Percentiles rank a stretch among this genome's conserved stretches.
These are phyloP conservation scores for Suhomyces yuchorum DNA, from an alignment of 1,139 yeast species.

Conservation along the genomic window DNA sequence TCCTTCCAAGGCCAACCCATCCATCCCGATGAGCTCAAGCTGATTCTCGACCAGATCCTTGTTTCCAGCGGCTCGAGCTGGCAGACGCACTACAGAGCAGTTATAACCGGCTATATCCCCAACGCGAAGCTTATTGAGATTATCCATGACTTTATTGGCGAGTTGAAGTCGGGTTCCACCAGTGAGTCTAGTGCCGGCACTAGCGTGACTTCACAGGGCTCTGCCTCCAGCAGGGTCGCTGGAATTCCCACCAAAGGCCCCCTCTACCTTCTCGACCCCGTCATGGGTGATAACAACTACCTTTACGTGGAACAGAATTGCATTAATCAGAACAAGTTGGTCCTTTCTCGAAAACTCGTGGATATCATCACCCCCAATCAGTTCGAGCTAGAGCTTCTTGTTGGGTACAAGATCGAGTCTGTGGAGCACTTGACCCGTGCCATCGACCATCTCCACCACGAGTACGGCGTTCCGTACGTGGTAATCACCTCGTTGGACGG, in stretches of 20 bases:
- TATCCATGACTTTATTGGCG: constrained; percentile 18
- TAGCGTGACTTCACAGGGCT: not conserved
- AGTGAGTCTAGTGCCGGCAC: constrained; percentile 1
- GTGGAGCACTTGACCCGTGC: constrained; percentile 47
- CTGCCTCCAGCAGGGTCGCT: not conserved
- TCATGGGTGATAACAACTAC: constrained; percentile 88
- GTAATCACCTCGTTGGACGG: constrained; percentile 62
- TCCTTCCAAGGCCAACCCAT: constrained; percentile 32
- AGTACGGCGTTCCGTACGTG: constrained; percentile 58
- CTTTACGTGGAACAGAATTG: constrained; percentile 76
- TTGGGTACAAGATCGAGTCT: constrained; percentile 52
- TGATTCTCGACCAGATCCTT: constrained; percentile 5
- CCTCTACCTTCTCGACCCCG: constrained; percentile 82
- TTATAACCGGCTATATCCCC: constrained; percentile 41
- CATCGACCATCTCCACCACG: constrained; percentile 48
- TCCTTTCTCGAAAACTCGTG: constrained; percentile 54
- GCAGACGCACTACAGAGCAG: constrained; percentile 15
- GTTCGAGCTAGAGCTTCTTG: constrained; percentile 78
- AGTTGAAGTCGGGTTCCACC: constrained; percentile 11
- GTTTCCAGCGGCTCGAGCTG: constrained; percentile 7
- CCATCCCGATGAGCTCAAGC: constrained; percentile 11
- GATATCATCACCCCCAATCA: constrained; percentile 87
- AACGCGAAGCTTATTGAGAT: constrained; percentile 30
- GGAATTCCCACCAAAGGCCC: constrained; percentile 1
- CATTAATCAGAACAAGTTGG: constrained; percentile 61